phyloP scores from a whole-genome alignment of 345 rosid genomes.

The Capsella bursapastoris region DNA sequence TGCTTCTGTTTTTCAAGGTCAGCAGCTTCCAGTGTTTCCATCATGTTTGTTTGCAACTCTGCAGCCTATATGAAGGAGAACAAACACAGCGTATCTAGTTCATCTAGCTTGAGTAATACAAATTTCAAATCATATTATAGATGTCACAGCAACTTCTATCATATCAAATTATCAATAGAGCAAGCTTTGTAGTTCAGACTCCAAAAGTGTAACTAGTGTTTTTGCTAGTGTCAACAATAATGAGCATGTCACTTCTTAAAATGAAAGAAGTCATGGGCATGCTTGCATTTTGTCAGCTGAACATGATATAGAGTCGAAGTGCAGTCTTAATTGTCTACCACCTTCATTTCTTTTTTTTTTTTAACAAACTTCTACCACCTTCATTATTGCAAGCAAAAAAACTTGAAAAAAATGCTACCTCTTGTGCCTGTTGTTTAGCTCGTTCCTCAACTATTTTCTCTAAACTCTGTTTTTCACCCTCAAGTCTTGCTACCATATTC shows the following conservation, averaged over 20 bases:
- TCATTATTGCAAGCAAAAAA: not conserved
- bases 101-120: conserved; percentile 18
- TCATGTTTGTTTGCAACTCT: conserved; percentile 84
- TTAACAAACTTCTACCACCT: not conserved
- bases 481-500: conserved; percentile 83
- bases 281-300: conserved; percentile 5
- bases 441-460: conserved; percentile 94
- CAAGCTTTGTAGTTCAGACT: conserved; percentile 19
- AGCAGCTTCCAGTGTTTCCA: conserved; percentile 93
- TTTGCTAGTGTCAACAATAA: conserved; percentile 21
- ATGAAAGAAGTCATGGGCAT: not conserved
- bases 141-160: conserved; percentile 23
- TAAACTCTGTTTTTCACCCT: conserved; percentile 93
- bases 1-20: conserved; percentile 94
- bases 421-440: conserved; percentile 91
- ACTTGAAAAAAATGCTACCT: conserved; percentile 54
- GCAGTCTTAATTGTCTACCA: conserved; percentile 6
- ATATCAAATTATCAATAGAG: conserved; percentile 6
- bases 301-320: not conserved
- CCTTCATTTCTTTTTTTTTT: no score
- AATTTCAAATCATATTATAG: conserved; percentile 6
- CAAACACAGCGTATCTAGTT: conserved; percentile 27
- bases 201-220: not conserved
- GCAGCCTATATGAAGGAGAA: conserved; percentile 67
- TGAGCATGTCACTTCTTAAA: conserved; percentile 25